phyloP scores from a whole-genome alignment of 2,329 filamentous ascomycete genomes.

The Botrytis aclada region DNA sequence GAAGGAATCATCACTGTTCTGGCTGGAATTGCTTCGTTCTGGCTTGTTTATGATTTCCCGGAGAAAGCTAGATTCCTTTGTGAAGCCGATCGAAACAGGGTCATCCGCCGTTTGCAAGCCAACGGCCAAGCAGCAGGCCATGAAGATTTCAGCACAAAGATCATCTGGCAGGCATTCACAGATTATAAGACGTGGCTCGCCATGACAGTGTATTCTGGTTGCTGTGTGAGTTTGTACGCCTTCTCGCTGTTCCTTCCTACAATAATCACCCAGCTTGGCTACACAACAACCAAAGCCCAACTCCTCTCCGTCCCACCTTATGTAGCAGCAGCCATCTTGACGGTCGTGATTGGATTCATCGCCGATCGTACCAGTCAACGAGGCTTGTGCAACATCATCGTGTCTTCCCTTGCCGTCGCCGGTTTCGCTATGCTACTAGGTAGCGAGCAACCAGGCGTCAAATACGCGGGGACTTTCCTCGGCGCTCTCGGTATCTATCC shows the following conservation, averaged over 20 bases:
- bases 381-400: conserved; percentile 74
- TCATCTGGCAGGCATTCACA: conserved; percentile 67
- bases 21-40: conserved; percentile 66
- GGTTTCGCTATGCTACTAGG: conserved; percentile 81
- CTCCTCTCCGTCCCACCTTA: conserved; percentile 75
- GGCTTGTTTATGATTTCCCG: conserved; percentile 81
- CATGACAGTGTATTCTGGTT: conserved; percentile 76
- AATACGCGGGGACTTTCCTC: conserved; percentile 82
- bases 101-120: conserved; percentile 64
- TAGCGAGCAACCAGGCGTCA: conserved; percentile 59
- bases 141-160: conserved; percentile 70
- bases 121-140: conserved; percentile 75
- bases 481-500: conserved; percentile 88
- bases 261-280: conserved; percentile 61
- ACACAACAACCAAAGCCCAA: conserved; percentile 62
- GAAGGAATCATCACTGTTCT: conserved; percentile 69
- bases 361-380: conserved; percentile 72
- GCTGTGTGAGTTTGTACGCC: conserved; percentile 68
- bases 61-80: conserved; percentile 71
- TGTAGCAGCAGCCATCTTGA: conserved; percentile 65
- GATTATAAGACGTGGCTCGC: conserved; percentile 84
- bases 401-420: conserved; percentile 66
- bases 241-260: conserved; percentile 77
- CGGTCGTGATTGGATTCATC: conserved; percentile 66
- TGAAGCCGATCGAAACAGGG: conserved; percentile 65